phyloP scores from a whole-genome alignment of 768 basidiomycete species.

The Mycena capillaripes region DNA sequence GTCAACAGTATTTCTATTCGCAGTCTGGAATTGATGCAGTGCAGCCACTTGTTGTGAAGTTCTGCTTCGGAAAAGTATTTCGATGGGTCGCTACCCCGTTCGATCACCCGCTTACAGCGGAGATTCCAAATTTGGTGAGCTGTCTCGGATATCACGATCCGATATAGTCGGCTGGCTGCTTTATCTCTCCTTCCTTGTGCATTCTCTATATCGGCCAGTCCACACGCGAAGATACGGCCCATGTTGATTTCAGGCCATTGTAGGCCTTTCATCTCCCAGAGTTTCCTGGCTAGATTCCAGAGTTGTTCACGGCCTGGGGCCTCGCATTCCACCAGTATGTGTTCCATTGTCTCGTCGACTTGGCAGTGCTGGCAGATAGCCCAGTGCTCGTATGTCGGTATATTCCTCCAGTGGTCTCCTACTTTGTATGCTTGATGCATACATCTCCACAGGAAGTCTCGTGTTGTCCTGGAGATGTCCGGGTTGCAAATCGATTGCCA shows the following conservation, averaged over 20 bases:
- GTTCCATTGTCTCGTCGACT: constrained; percentile 11
- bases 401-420: constrained; percentile 19
- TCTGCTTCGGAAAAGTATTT: not conserved
- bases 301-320: constrained; percentile 7
- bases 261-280: constrained; percentile 22
- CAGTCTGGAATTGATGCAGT: constrained; percentile 2
- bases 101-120: constrained; percentile 34
- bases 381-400: constrained; percentile 1
- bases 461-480: not conserved
- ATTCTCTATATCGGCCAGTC: not conserved
- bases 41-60: constrained; percentile 6
- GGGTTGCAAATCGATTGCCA: not conserved
- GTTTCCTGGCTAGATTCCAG: constrained; percentile 15
- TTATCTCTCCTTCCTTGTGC: constrained; percentile 9
- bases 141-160: constrained; percentile 36
- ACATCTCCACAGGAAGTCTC: constrained; percentile 13
- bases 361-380: constrained; percentile 17
- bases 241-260: not conserved
- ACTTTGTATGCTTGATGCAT: constrained; percentile 11
- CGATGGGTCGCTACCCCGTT: not conserved
- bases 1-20: not conserved
- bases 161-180: constrained; percentile 21
- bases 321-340: constrained; percentile 27
- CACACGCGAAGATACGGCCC: constrained; percentile 28
- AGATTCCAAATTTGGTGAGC: constrained; percentile 39